A percentile compares a stretch with the other conserved stretches of the same genome.
Evolutionary conservation across 2,329 filamentous ascomycete genomes (phyloP).

Genomic region (Penicillium sp.): DNA sequence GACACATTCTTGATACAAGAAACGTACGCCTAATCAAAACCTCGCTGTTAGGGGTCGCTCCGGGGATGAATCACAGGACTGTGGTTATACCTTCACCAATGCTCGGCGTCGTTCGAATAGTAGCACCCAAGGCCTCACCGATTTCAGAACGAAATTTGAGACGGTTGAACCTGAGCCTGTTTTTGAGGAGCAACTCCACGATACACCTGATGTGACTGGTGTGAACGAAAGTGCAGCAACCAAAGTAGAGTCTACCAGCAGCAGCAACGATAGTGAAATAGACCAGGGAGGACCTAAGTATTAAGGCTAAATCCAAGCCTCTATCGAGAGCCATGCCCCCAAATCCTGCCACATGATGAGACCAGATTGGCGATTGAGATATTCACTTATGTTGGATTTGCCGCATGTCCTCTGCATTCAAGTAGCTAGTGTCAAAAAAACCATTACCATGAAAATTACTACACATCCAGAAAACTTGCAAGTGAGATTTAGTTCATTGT

Average conservation of each 20-base stretch:
- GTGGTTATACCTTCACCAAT: constrained; percentile 80
- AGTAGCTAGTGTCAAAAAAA: neutral
- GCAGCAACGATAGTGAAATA: constrained; percentile 33
- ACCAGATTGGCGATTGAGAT: neutral
- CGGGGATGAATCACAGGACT: constrained; percentile 82
- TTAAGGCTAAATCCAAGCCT: neutral
- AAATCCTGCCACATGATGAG: neutral
- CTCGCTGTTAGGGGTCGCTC: constrained; percentile 68
- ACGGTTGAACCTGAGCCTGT: constrained; percentile 84
- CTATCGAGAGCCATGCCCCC: neutral
- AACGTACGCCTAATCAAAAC: neutral
- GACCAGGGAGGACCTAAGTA: constrained; percentile 5
- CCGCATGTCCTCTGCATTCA: neutral
- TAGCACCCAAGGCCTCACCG: constrained; percentile 69
- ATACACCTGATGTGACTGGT: constrained; percentile 55
- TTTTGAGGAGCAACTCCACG: constrained; percentile 84
- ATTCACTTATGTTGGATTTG: neutral
- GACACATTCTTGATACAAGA: neutral
- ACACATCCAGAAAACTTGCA: neutral
- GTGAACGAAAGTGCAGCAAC: constrained; percentile 16
- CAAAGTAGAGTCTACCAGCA: constrained; percentile 46
- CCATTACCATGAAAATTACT: neutral
- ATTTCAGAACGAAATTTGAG: constrained; percentile 98
- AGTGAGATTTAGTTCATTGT: neutral
- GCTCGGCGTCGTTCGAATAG: constrained; percentile 91